Base-by-base conservation (phyloP, 2,329 filamentous ascomycete species). In the Arachnomyces sp. region DNA sequence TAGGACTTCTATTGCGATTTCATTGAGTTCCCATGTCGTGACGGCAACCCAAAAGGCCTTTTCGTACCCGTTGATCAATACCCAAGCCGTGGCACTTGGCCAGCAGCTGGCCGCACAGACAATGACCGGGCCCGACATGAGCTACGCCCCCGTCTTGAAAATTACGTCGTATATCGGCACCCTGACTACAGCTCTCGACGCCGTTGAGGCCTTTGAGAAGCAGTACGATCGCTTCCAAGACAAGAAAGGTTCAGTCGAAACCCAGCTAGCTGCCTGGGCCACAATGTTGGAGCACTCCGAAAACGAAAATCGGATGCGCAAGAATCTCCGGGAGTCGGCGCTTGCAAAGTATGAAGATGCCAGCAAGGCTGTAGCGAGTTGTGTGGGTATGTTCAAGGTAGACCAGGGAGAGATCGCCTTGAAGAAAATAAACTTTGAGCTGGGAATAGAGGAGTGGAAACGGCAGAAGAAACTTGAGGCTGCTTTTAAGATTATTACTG, bases 221-320 rank as follows among this genome's bases (percentile, higher is more conserved):
- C 28, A 39, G 28, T 39, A 39, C 16, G 7, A 33, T 5, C 36
- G 36, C 7, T 39, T 39, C 15, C 36, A 39, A 15, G 36, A 39
- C 25, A 28, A 28, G 25, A 28, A 17, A 21, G 5, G 6, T 7
- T 6, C 25, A 3, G 16, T 39, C 6, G 15, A 39, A 16, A 29
- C 30, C 13, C 28, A 28, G 8, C 25, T 32, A 18, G 25, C 25
- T 4, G 36, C 36, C n/a, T 33, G 28, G 28, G 28, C 14, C 8
- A 32, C 30, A 5, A 39, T 39, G 36, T 14, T 39, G 14, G 25
- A 39, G 6, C 36, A 39, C 13, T 17, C 36, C 28, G 14, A 14
- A 11, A 15, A n/a, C 7, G 36, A n/a, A 15, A 15, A 7, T 16
- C 11, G 25, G 7, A 31, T 34, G 36, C 28, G 25, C 12, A 18